Base-by-base conservation (phyloP, 441 rosid species). In the Erodium trifolium region DNA sequence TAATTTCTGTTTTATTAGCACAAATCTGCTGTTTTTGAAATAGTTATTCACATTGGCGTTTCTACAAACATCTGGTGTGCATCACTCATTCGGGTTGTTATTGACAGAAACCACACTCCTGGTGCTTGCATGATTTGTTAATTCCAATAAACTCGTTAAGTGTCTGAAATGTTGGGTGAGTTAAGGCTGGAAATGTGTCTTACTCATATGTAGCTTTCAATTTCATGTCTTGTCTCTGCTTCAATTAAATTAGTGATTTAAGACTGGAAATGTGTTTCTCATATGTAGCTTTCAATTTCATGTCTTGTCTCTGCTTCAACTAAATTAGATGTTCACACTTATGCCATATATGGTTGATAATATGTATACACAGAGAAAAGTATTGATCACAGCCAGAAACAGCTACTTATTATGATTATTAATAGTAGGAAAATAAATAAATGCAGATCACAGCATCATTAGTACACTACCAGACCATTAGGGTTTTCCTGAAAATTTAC, bases 391-490 rank as follows among this genome's bases (percentile, higher is more conserved):
- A 51, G 63, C 27, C 43, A 29, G 43, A 64, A 49, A 76, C 64
- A 51, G 31, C 29, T 72, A 72, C 73, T 45, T 53, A 53, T 53
- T n/a, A 53, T 53, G 16, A 16, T 59, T 76, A 57, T 79, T 76
- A 77, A 75, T 81, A 55, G 55, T 63, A 57, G 60, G 66, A 47
- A 65, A 37, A 39, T 5, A 71, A 80, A 75, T 69, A 76, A 78
- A 78, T 74, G 77, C 70, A 57, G 71, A 57, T 53, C 34, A 71
- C 18, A 19, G 39, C 29, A 45, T 27, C 9, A 18, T 27, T 67
- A 34, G 64, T 55, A 53, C 60, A 66, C 29, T 4, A 66, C 66
- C 63, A 72, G 72, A 80, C 60, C 80, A 65, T 70, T 70, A 67
- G 55, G 19, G 69, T 71, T 63, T 69, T 59, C 65, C 23, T 34